Percentiles rank a stretch among this genome's conserved stretches.
These are phyloP conservation scores for Penicillium italicum DNA, from an alignment of 2,329 filamentous ascomycete species.

Conservation along the genomic window DNA sequence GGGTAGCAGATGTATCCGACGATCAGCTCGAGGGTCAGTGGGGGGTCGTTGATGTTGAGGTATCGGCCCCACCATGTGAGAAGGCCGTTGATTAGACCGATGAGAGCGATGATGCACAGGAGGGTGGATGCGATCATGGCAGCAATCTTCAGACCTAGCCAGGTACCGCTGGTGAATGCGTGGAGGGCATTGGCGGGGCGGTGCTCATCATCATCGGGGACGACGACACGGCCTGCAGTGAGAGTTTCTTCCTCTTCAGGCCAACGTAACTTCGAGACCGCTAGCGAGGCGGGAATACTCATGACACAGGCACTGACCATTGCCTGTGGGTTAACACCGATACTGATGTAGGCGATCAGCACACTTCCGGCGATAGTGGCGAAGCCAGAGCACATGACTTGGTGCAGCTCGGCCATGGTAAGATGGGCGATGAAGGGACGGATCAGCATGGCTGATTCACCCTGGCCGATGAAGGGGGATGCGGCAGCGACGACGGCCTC, in stretches of 20 bases:
- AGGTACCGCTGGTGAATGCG: constrained; percentile 78
- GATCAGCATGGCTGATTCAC: constrained; percentile 90
- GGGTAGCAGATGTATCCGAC: constrained; percentile 76
- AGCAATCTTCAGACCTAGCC: constrained; percentile 81
- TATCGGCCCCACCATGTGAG: constrained; percentile 82
- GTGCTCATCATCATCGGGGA: constrained; percentile 71
- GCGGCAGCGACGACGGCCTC: constrained; percentile 92
- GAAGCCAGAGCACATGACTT: constrained; percentile 89
- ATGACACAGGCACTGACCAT: constrained; percentile 91
- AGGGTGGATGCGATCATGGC: constrained; percentile 76
- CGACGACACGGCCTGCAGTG: constrained; percentile 74
- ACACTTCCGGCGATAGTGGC: constrained; percentile 89
- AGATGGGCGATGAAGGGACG: constrained; percentile 80
- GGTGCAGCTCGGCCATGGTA: constrained; percentile 83
- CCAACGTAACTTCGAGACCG: constrained; percentile 83
- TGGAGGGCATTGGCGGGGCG: constrained; percentile 76
- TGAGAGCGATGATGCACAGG: constrained; percentile 77
- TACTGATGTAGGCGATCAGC: constrained; percentile 76
- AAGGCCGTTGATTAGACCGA: constrained; percentile 70
- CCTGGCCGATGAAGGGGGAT: constrained; percentile 90
- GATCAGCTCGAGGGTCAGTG: constrained; percentile 71
- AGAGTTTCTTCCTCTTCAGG: constrained; percentile 84
- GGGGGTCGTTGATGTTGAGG: constrained; percentile 65
- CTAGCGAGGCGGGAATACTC: constrained; percentile 88
- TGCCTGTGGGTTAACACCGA: constrained; percentile 80